A percentile compares a stretch with the other conserved stretches of the same genome.
phyloP scores from a whole-genome alignment of 108 stramenopile species.

The Aurantiochytrium sp. region DNA sequence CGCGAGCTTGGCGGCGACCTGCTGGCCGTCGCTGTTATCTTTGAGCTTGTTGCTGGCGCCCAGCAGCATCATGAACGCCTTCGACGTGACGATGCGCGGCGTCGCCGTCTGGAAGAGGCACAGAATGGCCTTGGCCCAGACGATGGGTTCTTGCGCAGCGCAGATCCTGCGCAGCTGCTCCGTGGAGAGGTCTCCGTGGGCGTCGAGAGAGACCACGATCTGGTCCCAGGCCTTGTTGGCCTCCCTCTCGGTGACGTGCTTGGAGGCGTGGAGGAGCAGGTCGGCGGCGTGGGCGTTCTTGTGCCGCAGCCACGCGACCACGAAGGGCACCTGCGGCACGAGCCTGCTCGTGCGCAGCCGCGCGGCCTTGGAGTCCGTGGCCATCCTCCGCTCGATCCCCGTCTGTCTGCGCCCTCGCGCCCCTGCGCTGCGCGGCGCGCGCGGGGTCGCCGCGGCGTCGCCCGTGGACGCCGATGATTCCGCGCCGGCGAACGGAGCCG shows the following conservation, averaged over 20 bases:
- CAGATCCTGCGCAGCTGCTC: neutral
- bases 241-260: neutral
- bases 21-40: neutral
- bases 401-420: too few species aligned
- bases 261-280: neutral
- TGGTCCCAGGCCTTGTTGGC: neutral
- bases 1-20: neutral
- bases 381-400: too few species aligned
- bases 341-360: neutral
- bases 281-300: neutral
- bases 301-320: neutral
- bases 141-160: neutral
- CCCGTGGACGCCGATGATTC: too few species aligned
- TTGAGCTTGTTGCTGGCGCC: neutral
- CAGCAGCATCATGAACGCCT: neutral
- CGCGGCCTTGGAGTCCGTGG: neutral
- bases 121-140: constrained; percentile 6
- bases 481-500: too few species aligned
- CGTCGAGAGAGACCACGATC: neutral
- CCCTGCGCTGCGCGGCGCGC: too few species aligned
- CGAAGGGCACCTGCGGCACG: constrained; percentile 15
- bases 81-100: neutral
- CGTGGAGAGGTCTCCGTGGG: constrained; percentile 6
- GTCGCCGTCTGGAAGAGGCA: neutral
- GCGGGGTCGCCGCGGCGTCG: too few species aligned